Conservation (phyloP, 192 early-diverging fungal genomes). For the Coemansia aciculifera region DNA sequence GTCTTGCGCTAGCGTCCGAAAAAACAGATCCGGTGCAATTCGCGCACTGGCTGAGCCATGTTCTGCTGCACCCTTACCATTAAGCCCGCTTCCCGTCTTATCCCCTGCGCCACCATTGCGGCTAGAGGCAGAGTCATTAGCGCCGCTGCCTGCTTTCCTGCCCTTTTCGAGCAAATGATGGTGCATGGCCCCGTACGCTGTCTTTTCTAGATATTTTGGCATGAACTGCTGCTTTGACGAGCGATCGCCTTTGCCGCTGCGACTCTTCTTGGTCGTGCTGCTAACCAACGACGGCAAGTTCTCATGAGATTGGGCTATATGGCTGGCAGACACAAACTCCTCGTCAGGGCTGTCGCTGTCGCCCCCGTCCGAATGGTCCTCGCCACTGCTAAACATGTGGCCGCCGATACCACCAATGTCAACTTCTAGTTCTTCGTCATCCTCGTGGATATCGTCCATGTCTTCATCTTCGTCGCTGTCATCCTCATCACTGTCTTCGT, state of each 20-base stretch:
- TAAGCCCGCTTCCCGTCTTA: neutral
- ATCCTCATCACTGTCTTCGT: constrained; percentile 9
- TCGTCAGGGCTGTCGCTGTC: constrained; percentile 10
- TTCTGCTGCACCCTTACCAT: neutral
- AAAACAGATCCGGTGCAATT: constrained; percentile 49
- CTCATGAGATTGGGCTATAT: constrained; percentile 8
- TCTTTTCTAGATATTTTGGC: constrained; percentile 44
- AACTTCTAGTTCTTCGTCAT: constrained; percentile 12
- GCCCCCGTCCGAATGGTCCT: constrained; percentile 13
- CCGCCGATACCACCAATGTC: constrained; percentile 7
- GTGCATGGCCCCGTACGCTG: constrained; percentile 34
- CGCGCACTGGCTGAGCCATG: neutral
- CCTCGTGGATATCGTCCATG: constrained; percentile 8
- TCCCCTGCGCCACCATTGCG: neutral
- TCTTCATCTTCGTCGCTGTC: neutral
- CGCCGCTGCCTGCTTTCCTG: neutral
- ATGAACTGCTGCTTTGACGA: constrained; percentile 21
- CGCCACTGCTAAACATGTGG: constrained; percentile 1
- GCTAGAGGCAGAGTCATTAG: neutral
- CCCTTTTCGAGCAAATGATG: neutral
- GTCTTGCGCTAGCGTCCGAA: constrained; percentile 45
- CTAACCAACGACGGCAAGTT: constrained; percentile 25
- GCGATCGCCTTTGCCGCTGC: neutral
- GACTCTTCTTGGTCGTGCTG: neutral
- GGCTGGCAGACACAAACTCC: neutral